Conservation (phyloP, 2,329 filamentous ascomycete species). For the Penicillium sp. region DNA sequence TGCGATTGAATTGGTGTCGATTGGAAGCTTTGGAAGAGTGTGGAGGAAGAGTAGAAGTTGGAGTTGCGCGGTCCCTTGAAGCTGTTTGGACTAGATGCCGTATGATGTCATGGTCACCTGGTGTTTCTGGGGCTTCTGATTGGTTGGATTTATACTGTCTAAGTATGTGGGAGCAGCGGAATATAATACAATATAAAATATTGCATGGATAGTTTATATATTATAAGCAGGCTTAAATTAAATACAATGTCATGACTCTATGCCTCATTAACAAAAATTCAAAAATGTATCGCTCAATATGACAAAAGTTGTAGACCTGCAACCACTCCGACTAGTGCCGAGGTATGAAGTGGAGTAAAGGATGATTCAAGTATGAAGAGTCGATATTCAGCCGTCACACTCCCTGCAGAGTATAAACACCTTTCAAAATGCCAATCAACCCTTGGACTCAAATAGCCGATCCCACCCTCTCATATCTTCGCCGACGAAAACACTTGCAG, state of each 20-base stretch:
- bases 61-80: conserved; percentile 8
- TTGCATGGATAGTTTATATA: too few species aligned
- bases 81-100: conserved; percentile 17
- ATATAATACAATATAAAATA: too few species aligned
- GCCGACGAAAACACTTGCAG: neutral
- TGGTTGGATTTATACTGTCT: conserved; percentile 11
- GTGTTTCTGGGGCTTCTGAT: conserved; percentile 12
- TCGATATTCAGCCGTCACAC: neutral
- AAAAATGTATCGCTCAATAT: too few species aligned
- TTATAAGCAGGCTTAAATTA: too few species aligned
- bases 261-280: too few species aligned
- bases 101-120: conserved; percentile 26
- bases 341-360: neutral
- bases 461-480: neutral
- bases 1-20: conserved; percentile 15
- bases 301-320: too few species aligned
- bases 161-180: too few species aligned
- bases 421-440: neutral
- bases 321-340: neutral
- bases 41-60: too few species aligned
- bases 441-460: neutral
- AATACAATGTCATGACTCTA: too few species aligned
- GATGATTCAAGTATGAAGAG: neutral
- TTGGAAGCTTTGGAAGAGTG: conserved; percentile 13
- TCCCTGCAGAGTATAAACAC: neutral